Conservation (phyloP, 257 asterid species). For the Euphrasia confusa region DNA sequence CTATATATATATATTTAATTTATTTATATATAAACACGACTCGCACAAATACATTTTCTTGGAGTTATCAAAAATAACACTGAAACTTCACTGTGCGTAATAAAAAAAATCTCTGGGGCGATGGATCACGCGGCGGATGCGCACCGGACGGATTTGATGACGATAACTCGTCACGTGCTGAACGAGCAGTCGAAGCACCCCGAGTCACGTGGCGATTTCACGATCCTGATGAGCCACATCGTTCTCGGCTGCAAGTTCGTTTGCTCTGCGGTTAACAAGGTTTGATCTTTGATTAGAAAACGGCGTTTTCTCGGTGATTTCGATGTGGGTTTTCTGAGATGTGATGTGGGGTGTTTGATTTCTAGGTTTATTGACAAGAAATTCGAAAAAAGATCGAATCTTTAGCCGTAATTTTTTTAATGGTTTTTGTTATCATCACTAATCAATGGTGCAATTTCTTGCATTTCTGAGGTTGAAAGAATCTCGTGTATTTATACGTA, state of each 20-base stretch:
- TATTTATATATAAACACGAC: too few species aligned
- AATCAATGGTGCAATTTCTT: neutral
- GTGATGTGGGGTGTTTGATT: slow-evolving; percentile 22
- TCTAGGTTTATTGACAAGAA: neutral
- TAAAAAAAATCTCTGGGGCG: slow-evolving; percentile 8
- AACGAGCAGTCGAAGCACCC: slow-evolving; percentile 81
- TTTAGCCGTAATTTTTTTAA: neutral
- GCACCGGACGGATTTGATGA: slow-evolving; percentile 91
- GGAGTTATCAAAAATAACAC: slow-evolving; percentile 1
- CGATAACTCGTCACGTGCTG: slow-evolving; percentile 77
- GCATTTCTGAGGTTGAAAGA: neutral
- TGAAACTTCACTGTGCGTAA: neutral
- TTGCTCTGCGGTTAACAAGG: slow-evolving; percentile 85
- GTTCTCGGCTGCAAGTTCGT: slow-evolving; percentile 94
- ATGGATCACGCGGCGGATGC: slow-evolving; percentile 97
- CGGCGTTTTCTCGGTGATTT: slow-evolving; percentile 3
- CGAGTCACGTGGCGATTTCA: slow-evolving; percentile 88
- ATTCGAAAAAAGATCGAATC: neutral
- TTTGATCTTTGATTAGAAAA: slow-evolving; percentile 5
- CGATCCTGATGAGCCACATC: slow-evolving; percentile 79
- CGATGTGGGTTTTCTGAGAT: slow-evolving; percentile 17
- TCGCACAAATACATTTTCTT: slow-evolving; percentile 13
- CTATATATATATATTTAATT: neutral
- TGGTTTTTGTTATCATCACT: neutral
- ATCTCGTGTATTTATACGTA: neutral